phyloP scores from a whole-genome alignment of 495 filamentous ascomycete species.

The Lasiosphaeria hispida region DNA sequence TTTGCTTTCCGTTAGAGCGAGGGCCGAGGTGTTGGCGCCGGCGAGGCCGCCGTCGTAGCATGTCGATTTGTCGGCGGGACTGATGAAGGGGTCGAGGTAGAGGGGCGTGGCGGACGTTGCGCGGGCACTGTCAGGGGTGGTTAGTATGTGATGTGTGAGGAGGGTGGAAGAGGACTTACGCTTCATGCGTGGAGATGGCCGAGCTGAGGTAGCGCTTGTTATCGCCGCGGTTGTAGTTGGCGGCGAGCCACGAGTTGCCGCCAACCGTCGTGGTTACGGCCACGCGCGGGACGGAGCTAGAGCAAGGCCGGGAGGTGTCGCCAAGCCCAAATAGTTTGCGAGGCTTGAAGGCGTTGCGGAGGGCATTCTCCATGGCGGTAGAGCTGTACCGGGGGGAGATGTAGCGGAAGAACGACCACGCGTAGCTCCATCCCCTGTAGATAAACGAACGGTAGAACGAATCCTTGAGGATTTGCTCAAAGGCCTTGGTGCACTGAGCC shows the following conservation, averaged over 20 bases:
- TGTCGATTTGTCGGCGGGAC: not conserved
- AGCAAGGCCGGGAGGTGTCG: not conserved
- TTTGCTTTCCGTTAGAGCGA: constrained; percentile 7
- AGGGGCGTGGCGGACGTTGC: constrained; percentile 11
- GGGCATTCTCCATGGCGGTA: too few species aligned
- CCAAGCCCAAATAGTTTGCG: not conserved
- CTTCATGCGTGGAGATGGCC: not conserved
- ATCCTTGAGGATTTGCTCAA: not conserved
- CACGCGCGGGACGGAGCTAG: constrained; percentile 3
- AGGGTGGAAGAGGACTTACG: constrained; percentile 1
- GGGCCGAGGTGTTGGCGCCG: constrained; percentile 7
- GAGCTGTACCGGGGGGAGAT: too few species aligned
- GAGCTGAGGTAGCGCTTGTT: too few species aligned
- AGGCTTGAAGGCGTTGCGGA: not conserved
- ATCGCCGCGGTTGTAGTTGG: constrained; percentile 12
- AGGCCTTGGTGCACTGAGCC: not conserved
- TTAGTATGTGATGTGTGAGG: not conserved
- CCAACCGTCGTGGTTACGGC: constrained; percentile 11
- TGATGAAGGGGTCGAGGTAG: constrained; percentile 3
- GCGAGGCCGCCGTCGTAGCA: constrained; percentile 8
- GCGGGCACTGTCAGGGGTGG: constrained; percentile 4
- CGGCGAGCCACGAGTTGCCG: not conserved
- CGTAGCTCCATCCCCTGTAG: too few species aligned
- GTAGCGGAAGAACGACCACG: too few species aligned
- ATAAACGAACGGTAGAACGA: not conserved